Percentiles rank a stretch among this genome's conserved stretches.
phyloP scores from a whole-genome alignment of 495 filamentous ascomycete genomes.

The Endocarpon pusillum region DNA sequence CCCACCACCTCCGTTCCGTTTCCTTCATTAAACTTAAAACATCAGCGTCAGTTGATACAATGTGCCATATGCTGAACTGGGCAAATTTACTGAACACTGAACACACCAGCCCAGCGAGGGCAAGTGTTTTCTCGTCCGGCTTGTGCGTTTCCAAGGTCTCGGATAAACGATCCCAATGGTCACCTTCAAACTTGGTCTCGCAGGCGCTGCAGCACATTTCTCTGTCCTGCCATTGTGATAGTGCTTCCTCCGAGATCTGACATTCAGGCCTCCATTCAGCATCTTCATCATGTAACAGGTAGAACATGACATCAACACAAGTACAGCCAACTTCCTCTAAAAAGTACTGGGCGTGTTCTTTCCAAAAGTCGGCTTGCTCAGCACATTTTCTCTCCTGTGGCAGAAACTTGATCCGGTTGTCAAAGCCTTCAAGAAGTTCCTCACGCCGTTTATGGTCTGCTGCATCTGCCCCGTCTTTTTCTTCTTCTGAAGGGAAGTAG shows the following conservation, averaged over 20 bases:
- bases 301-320: neutral
- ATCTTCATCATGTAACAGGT: slow-evolving; percentile 1
- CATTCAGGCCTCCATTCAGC: neutral
- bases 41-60: neutral
- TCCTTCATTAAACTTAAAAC: neutral
- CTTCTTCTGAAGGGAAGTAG: neutral
- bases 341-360: neutral
- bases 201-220: no score
- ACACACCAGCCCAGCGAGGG: neutral
- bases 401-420: neutral
- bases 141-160: no score
- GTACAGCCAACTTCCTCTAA: neutral
- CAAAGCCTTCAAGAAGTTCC: neutral
- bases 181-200: no score
- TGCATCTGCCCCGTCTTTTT: neutral
- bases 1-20: no score
- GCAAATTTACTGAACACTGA: neutral
- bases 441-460: neutral
- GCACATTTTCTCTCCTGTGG: neutral
- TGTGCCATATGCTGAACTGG: slow-evolving; percentile 1
- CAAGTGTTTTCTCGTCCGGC: neutral
- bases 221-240: no score
- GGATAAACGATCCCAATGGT: no score
- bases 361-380: neutral
- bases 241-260: neutral